Evolutionary conservation across 2,329 filamentous ascomycete genomes (phyloP), one percentile per base, ranked within the genome.

Genomic region (Alternaria novae-zelandiae): DNA sequence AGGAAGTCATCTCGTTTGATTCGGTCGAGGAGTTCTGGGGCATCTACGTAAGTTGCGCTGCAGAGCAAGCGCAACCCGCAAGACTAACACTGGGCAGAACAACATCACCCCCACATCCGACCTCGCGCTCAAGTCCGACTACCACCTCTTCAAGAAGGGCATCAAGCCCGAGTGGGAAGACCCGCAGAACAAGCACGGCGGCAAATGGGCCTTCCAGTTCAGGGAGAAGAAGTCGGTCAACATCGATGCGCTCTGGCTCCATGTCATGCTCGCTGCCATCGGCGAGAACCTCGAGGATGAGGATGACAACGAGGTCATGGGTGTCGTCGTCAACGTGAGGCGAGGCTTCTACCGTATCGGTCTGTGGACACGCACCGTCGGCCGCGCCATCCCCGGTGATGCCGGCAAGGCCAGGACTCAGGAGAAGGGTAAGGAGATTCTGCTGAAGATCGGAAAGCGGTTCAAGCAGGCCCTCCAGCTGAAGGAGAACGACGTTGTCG

Each of bases 11-110:
- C 78, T 97, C 93, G 61, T 98, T 99, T 78, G 93, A 97, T 84
- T 97, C 94, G 3, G 96, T 99, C 25, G 96, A 99, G 84, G 96
- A 99, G 82, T 99, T 99, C 83, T 99, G 96, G 96, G 96, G 96
- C 64, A 93, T 99, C 80, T 98, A 98, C 83, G 96, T 99, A 87
- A 81, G 94, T 86, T 23, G 12, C 21, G 46, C 30, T 23, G 12
- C 13, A 17, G n/a, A 11, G 17, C 43, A 17, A 30, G 25, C 30
- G 36, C 57, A 46, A 41, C 45, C 17, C 13, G 20, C 25, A 36
- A 50, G 15, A 55, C 70, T 73, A 68, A 75, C 50, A 57, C 32
- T n/a, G 7, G 9, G 53, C 41, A 99, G 96, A 99, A 99, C 88
- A 99, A 99, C 83, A 97, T 99, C 81, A 93, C 95, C 54, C 91